Conservation (phyloP, 257 asterid genomes). For the Solanum piurae region DNA sequence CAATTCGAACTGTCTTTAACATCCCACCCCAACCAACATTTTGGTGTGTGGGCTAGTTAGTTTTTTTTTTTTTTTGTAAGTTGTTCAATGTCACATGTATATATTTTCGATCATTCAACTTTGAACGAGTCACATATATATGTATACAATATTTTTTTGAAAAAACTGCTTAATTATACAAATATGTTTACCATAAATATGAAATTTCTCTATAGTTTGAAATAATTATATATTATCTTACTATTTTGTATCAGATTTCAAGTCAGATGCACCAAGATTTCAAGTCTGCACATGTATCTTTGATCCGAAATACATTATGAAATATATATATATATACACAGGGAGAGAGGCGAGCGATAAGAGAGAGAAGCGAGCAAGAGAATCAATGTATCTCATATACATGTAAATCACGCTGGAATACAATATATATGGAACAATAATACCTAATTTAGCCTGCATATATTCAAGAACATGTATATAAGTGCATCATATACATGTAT, state of each 20-base stretch:
- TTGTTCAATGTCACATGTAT: too few relatives aligned
- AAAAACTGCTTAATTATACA: neutral
- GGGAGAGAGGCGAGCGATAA: neutral
- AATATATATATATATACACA: neutral
- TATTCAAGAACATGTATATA: neutral
- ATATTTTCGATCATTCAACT: neutral
- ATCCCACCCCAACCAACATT: neutral
- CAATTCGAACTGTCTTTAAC: neutral
- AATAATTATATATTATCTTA: neutral
- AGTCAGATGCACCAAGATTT: neutral
- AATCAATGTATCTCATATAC: neutral
- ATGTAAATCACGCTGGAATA: neutral
- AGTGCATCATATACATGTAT: neutral
- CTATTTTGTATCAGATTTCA: neutral
- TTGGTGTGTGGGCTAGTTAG: neutral
- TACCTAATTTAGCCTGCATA: rapidly evolving
- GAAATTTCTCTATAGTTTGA: neutral
- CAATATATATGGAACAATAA: neutral
- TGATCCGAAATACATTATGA: neutral
- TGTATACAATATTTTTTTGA: neutral
- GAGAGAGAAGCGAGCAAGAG: neutral
- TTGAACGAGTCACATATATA: neutral
- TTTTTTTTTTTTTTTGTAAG: too few relatives aligned
- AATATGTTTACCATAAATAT: neutral
- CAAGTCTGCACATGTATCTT: neutral